phyloP scores from a whole-genome alignment of 192 early-diverging fungal genomes.

The Coemansia sp. region DNA sequence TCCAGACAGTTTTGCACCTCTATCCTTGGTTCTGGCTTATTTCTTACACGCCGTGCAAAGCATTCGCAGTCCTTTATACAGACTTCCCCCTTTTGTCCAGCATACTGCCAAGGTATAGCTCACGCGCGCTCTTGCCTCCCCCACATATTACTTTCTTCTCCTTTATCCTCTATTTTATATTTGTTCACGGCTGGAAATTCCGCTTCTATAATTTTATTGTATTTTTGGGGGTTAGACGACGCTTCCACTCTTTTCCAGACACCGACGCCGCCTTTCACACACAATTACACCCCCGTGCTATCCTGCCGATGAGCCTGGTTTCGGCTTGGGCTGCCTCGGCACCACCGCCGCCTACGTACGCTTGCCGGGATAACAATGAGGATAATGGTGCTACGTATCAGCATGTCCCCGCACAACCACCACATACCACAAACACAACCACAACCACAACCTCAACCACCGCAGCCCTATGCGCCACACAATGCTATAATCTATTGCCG shows the following conservation, averaged over 20 bases:
- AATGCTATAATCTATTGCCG: conserved; percentile 7
- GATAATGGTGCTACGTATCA: neutral
- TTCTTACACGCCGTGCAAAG: neutral
- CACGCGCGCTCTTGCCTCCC: neutral
- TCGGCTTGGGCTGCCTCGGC: conserved; percentile 11
- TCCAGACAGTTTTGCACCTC: neutral
- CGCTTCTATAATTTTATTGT: neutral
- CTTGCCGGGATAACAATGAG: conserved; percentile 4
- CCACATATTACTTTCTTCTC: neutral
- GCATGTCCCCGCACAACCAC: neutral
- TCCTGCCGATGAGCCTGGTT: conserved; percentile 19
- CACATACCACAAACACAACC: neutral
- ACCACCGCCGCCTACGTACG: conserved; percentile 2
- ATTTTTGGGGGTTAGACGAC: neutral
- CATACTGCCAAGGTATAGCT: neutral
- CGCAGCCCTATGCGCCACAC: neutral
- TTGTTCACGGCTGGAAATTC: conserved; percentile 3
- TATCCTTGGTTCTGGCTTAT: neutral
- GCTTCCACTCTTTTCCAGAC: neutral
- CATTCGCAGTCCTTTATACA: conserved; percentile 1
- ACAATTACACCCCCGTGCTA: conserved; percentile 3
- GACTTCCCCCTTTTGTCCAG: neutral
- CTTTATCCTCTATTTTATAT: neutral
- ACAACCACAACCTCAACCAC: neutral
- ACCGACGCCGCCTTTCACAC: neutral